A percentile compares a stretch with the other conserved stretches of the same genome.
Evolutionary conservation across 805 yeast genomes (phyloP).

Genomic region (Wickerhamomyces sydowiorum): DNA sequence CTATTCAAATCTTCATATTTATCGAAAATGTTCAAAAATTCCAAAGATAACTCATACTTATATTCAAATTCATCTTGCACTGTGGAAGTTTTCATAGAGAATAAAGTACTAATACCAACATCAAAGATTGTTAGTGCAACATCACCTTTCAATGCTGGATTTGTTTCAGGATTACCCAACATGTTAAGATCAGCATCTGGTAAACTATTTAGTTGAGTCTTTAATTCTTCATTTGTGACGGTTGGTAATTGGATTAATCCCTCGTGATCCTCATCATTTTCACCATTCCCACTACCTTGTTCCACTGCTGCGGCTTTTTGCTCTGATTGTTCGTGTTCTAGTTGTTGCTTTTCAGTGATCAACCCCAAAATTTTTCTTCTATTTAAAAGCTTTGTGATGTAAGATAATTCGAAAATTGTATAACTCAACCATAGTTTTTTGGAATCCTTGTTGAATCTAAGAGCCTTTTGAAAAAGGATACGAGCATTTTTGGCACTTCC

Average conservation of each 20-base stretch:
- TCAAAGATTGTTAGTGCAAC: constrained; percentile 67
- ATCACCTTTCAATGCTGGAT: constrained; percentile 74
- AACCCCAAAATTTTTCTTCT: constrained; percentile 80
- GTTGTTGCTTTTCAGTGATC: constrained; percentile 67
- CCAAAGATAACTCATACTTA: constrained; percentile 35
- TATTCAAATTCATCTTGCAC: constrained; percentile 20
- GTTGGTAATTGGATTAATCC: constrained; percentile 39
- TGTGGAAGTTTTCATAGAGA: constrained; percentile 10
- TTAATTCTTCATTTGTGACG: constrained; percentile 45
- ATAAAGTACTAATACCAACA: constrained; percentile 48
- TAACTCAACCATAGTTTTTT: constrained; percentile 77
- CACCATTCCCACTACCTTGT: constrained; percentile 26
- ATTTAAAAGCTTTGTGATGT: constrained; percentile 75
- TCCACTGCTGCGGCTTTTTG: constrained; percentile 24
- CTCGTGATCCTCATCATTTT: constrained; percentile 29
- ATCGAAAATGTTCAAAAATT: constrained; percentile 56
- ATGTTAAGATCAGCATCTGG: constrained; percentile 86
- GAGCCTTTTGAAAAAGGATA: constrained; percentile 74
- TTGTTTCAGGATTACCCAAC: constrained; percentile 80
- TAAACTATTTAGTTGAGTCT: constrained; percentile 59
- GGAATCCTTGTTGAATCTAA: constrained; percentile 77
- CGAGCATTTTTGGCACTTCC: constrained; percentile 88
- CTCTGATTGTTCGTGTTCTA: constrained; percentile 33
- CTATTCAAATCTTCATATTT: constrained; percentile 66
- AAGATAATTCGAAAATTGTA: constrained; percentile 81